Evolutionary conservation across 164 flowering plant genomes (phyloP), one percentile per base, ranked within the genome.

Genomic region (Dillenia turbinata): DNA sequence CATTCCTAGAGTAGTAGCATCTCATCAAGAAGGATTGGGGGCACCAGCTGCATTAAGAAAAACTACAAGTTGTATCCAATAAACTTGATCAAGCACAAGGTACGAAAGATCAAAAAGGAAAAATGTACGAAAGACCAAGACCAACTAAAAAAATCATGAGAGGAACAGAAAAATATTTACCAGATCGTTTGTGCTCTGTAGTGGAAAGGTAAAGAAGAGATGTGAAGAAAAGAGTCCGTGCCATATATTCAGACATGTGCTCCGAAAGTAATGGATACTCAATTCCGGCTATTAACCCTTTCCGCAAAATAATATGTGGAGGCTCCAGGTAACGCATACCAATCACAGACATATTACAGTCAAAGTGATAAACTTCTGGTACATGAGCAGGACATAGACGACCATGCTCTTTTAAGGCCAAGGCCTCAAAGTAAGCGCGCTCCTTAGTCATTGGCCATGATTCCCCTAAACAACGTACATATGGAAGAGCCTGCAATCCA

Each of bases 361-460:
- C 99, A 75, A 86, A 88, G 71, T 94, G 96, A 73, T 91, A 94
- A 33, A 94, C 92, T 77, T 83, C 93, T 6, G 99, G 99, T 64
- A 87, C 99, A 84, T 86, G 95, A 50, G 79, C 81, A 33, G 92
- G 89, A 60, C 92, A 86, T 61, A 83, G 71, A 48, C 72, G 74
- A 13, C 89, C 85, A 57, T 91, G 93, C 75, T 86, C 81, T 72
- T 71, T 79, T 52, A 94, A 67, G 4, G 93, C 73, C 59, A 62
- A 2, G n/a, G 90, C 79, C 77, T 91, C 97, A 70, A 87, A 94
- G 70, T 94, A 94, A n/a, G 98, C 89, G 19, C 98, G 78, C 49
- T 94, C 98, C 67, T 88, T 91, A 5, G 97, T 72, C 96, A 94
- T 83, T 9, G 95, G 93, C 97, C 96, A 94, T 66, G 97, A 86